Base-by-base conservation (phyloP, 352 stramenopile species). In the Salisapilia sapeloensis region DNA sequence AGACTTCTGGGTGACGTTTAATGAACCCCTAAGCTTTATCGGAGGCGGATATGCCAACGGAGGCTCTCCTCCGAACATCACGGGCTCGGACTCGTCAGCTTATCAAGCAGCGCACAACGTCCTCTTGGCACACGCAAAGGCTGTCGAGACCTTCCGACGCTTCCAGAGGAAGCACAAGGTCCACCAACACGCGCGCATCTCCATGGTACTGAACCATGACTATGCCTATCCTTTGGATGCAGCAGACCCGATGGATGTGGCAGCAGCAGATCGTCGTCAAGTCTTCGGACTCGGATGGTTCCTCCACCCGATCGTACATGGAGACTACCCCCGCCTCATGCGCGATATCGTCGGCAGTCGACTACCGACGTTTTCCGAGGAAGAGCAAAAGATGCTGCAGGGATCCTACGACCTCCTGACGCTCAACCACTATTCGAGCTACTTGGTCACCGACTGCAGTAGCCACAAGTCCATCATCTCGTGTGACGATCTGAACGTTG, bases 1-100 rank as follows among this genome's bases (percentile, higher is more conserved):
- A 12, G 82, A 93, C 40, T 57, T 64, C 35, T 97, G 90, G 90
- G 77, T 92, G 16, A 97, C 90, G 6, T 75, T 97, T 35, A 98
- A 98, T 46, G 92, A 98, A 53, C 60, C 81, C 4, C 82, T 66
- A 58, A 87, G 56, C 12, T 76, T 91, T 8, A 33, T 41, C 3
- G 39, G 48, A 0, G 29, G 46, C 4, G 58, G 58, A 13, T 69
- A 77, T 26, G 65, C 70, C 30, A 65, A 58, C 19, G 85, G 84
- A 24, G 31, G 29, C 11, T 48, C 50, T 19, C 55, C 56, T 1
- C 56, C 56, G 1, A 56, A 56, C 4, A 44, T 58, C 23, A 58
- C 39, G 3, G 33, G 53, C 13, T 70, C 56, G 15, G 41, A 44
- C 11, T 44, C 30, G 3, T 48, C 69, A 24, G 35, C 42, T 14